These are phyloP conservation scores for Pythium volutum DNA, from an alignment of 352 stramenopile genomes.

Conservation along the genomic window DNA sequence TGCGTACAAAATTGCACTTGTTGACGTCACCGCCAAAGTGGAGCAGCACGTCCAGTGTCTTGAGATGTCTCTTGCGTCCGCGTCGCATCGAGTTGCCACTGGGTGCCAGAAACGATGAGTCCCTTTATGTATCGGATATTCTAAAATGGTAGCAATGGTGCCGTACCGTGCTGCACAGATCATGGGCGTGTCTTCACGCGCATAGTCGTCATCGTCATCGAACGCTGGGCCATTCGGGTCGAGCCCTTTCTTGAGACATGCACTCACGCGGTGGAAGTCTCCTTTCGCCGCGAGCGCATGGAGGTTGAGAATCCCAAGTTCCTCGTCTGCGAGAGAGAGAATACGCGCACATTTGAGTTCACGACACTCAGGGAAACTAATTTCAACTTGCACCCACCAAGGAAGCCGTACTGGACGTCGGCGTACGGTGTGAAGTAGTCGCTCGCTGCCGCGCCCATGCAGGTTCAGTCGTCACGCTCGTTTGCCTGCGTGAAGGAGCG, in stretches of 20 bases:
- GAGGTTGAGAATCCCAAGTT: slow-evolving; percentile 49
- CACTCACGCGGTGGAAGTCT: slow-evolving; percentile 35
- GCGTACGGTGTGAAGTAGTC: slow-evolving; percentile 54
- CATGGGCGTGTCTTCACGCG: slow-evolving; percentile 49
- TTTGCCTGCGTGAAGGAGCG: neutral
- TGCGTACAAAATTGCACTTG: slow-evolving; percentile 41
- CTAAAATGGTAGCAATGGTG: too few relatives aligned
- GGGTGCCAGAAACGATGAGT: too few relatives aligned
- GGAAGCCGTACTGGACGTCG: slow-evolving; percentile 54
- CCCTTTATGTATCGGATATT: too few relatives aligned
- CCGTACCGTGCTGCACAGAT: slow-evolving; percentile 53
- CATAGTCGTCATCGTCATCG: slow-evolving; percentile 44
- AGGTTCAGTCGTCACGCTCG: neutral
- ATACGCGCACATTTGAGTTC: neutral
- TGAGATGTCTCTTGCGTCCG: slow-evolving; percentile 42
- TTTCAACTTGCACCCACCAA: slow-evolving; percentile 24
- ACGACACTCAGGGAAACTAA: too few relatives aligned
- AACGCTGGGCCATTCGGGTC: slow-evolving; percentile 47
- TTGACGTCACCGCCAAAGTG: slow-evolving; percentile 55
- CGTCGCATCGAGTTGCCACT: slow-evolving; percentile 7
- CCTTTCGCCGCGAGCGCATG: slow-evolving; percentile 49
- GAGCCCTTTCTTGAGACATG: slow-evolving; percentile 53
- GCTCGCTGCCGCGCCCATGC: slow-evolving; percentile 52
- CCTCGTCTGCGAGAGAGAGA: slow-evolving; percentile 29
- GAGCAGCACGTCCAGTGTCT: slow-evolving; percentile 52